Percentiles rank a stretch among this genome's conserved stretches.
Conservation (phyloP, 371 early-diverging fungal species). For the Syncephalastrum sp. region DNA sequence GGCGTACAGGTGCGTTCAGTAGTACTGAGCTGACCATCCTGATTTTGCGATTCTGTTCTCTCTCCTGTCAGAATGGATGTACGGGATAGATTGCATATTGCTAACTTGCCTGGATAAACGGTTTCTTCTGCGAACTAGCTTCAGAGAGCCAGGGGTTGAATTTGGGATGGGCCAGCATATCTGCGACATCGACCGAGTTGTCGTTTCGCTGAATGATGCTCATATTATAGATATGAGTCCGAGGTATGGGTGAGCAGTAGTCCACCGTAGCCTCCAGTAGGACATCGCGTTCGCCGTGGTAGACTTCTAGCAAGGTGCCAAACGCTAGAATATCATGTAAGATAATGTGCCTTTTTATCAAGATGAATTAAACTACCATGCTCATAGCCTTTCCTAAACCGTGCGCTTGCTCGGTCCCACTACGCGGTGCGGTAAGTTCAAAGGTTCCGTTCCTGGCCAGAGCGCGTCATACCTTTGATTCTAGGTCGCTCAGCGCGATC, state of each 20-base stretch:
- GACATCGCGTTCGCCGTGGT: conserved; percentile 8
- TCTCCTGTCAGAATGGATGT: background rate
- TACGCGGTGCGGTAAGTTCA: background rate
- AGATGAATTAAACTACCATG: too few species aligned
- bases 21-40: conserved; percentile 27
- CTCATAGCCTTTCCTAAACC: too few species aligned
- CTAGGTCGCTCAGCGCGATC: conserved; percentile 16
- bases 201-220: background rate
- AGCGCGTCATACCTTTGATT: conserved; percentile 8
- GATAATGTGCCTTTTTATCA: too few species aligned
- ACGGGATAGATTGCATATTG: too few species aligned
- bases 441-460: too few species aligned
- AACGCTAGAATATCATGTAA: conserved; percentile 2
- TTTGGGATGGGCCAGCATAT: conserved; percentile 21
- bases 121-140: conserved; percentile 1
- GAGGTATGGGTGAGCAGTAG: conserved; percentile 12
- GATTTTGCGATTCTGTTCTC: conserved; percentile 17
- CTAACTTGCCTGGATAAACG: conserved; percentile 12
- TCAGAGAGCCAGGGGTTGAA: conserved; percentile 15
- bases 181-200: background rate
- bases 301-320: conserved; percentile 12
- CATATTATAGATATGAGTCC: conserved; percentile 13
- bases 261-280: conserved; percentile 14
- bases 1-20: conserved; percentile 18
- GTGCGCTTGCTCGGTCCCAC: conserved; percentile 15